phyloP scores from a whole-genome alignment of 495 filamentous ascomycete species.

The Daldinia concentrica region DNA sequence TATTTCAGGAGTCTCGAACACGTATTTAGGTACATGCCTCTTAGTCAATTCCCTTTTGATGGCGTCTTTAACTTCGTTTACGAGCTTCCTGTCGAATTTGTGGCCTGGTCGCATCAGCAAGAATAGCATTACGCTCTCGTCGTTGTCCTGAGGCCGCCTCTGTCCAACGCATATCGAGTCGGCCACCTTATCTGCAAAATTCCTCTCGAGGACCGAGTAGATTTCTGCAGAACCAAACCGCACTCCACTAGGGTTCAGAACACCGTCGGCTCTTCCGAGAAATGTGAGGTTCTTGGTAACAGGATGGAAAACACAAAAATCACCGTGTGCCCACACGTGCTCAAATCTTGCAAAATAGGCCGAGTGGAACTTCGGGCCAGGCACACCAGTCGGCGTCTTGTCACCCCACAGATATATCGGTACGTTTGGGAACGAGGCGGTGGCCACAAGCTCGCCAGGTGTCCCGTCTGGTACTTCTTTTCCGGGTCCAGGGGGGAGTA shows the following conservation, averaged over 20 bases:
- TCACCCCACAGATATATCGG: slow-evolving; percentile 78
- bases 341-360: slow-evolving; percentile 78
- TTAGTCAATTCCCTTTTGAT: slow-evolving; percentile 72
- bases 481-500: slow-evolving; percentile 63
- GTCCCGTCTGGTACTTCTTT: slow-evolving; percentile 64
- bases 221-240: slow-evolving; percentile 88
- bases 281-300: slow-evolving; percentile 70
- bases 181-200: slow-evolving; percentile 66
- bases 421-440: slow-evolving; percentile 74
- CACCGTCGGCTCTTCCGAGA: slow-evolving; percentile 86
- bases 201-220: slow-evolving; percentile 74
- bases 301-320: slow-evolving; percentile 78
- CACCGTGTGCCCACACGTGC: slow-evolving; percentile 82
- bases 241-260: slow-evolving; percentile 87
- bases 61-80: slow-evolving; percentile 65
- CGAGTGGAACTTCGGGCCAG: slow-evolving; percentile 67
- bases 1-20: slow-evolving; percentile 83
- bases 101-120: slow-evolving; percentile 72
- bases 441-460: slow-evolving; percentile 78
- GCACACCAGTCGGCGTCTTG: slow-evolving; percentile 49
- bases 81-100: slow-evolving; percentile 64
- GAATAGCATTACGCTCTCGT: slow-evolving; percentile 81
- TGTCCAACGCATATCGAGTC: slow-evolving; percentile 83
- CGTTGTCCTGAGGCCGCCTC: slow-evolving; percentile 69
- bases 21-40: slow-evolving; percentile 78